These are phyloP conservation scores for Atkinsonella hypoxylon DNA, from an alignment of 2,329 filamentous ascomycete genomes.

Conservation along the genomic window DNA sequence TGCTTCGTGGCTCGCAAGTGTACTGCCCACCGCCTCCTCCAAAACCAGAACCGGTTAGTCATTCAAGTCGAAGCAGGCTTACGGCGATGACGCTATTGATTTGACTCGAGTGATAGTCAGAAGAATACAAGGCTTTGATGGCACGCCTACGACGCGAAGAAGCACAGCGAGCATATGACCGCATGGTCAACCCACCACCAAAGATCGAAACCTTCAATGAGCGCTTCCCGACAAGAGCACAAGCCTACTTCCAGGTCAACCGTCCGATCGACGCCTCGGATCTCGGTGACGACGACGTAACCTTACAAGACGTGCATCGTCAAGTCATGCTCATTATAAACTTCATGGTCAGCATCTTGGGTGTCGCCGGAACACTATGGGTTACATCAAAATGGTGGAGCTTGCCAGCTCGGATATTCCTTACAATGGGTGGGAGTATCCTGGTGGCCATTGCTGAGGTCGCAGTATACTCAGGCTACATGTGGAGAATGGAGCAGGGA, in stretches of 20 bases:
- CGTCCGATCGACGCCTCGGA: slow-evolving; percentile 33
- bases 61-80: neutral
- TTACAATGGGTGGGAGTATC: slow-evolving; percentile 58
- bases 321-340: slow-evolving; percentile 81
- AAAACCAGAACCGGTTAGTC: slow-evolving; percentile 62
- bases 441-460: slow-evolving; percentile 66
- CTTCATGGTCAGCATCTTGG: slow-evolving; percentile 74
- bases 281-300: slow-evolving; percentile 49
- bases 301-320: slow-evolving; percentile 63
- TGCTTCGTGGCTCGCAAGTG: slow-evolving; percentile 60
- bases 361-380: slow-evolving; percentile 68
- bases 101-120: slow-evolving; percentile 37
- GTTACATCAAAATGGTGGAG: slow-evolving; percentile 67
- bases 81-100: slow-evolving; percentile 7
- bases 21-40: slow-evolving; percentile 71
- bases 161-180: slow-evolving; percentile 70
- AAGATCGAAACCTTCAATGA: slow-evolving; percentile 46
- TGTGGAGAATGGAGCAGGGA: slow-evolving; percentile 57
- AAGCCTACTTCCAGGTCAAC: slow-evolving; percentile 44
- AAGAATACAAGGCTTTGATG: slow-evolving; percentile 83
- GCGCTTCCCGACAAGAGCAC: slow-evolving; percentile 43
- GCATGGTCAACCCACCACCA: slow-evolving; percentile 56
- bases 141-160: slow-evolving; percentile 69
- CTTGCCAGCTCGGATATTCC: slow-evolving; percentile 53
- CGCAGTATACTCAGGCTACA: slow-evolving; percentile 63